Conservation (phyloP, 2,329 filamentous ascomycete genomes). For the Alternaria ventricosa region DNA sequence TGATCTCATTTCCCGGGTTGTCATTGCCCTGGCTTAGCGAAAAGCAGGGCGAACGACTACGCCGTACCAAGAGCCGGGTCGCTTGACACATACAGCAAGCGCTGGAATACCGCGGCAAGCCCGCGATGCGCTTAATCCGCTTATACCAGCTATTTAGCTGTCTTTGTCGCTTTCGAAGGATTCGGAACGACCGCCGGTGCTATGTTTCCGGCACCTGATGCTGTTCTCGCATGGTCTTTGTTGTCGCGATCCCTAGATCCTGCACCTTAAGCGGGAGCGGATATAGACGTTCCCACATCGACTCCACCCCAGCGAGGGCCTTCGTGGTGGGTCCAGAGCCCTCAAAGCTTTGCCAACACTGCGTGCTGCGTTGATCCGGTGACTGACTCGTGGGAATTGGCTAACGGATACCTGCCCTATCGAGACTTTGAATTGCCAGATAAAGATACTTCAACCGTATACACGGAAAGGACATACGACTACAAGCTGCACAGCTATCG, state of each 20-base stretch:
- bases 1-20: not conserved
- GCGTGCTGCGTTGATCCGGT: not conserved
- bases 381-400: slow-evolving; percentile 1
- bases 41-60: not conserved
- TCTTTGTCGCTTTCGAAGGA: not conserved
- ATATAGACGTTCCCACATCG: not conserved
- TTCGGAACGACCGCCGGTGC: not conserved
- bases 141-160: not conserved
- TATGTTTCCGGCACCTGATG: not conserved
- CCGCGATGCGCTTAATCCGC: not conserved
- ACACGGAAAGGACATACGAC: not conserved
- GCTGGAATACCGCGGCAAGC: not conserved
- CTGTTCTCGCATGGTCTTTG: not conserved
- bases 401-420: not conserved
- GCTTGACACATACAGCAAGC: not conserved
- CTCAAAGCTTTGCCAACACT: not conserved
- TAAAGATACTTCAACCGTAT: not conserved
- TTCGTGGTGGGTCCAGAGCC: not conserved
- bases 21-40: not conserved
- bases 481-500: not conserved
- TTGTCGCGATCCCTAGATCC: not conserved
- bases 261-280: not conserved
- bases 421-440: not conserved
- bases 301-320: not conserved
- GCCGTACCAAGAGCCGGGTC: not conserved